Conservation (phyloP, 257 asterid species). For the Nicotiana attenuata region DNA sequence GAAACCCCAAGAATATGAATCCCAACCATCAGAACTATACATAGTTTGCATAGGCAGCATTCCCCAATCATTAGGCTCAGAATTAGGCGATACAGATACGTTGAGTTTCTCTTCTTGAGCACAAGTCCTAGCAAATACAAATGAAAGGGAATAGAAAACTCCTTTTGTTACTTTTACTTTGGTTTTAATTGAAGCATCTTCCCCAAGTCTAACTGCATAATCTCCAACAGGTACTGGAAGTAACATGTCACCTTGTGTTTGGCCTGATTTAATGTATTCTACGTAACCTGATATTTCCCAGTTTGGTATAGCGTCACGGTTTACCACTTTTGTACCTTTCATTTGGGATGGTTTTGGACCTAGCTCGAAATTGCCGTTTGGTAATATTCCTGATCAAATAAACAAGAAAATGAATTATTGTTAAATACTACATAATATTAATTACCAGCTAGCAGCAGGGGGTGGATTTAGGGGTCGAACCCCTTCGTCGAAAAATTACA, state of each 20-base stretch:
- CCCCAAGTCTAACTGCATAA: constrained; percentile 19
- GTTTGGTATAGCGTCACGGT: constrained; percentile 14
- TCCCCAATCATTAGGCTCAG: constrained; percentile 10
- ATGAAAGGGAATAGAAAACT: constrained; percentile 5
- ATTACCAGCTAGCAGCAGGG: too few species aligned
- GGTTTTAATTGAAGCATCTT: constrained; percentile 18
- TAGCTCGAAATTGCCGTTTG: constrained; percentile 23
- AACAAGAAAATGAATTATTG: background rate
- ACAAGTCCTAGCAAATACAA: constrained; percentile 17
- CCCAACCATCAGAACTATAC: constrained; percentile 24
- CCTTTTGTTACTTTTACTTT: constrained; percentile 6
- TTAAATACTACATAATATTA: too few species aligned
- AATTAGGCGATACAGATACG: constrained; percentile 15
- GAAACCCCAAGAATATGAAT: constrained; percentile 15
- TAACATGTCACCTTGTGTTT: constrained; percentile 21
- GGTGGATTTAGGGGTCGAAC: too few species aligned
- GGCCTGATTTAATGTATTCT: constrained; percentile 18
- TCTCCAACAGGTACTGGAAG: constrained; percentile 21
- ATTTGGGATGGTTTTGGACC: constrained; percentile 12
- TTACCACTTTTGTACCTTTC: constrained; percentile 8
- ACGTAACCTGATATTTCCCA: constrained; percentile 21
- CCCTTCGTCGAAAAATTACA: too few species aligned
- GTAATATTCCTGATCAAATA: constrained; percentile 12
- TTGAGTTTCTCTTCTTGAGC: constrained; percentile 22
- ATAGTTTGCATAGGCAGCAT: constrained; percentile 18